Evolutionary conservation across 2,329 filamentous ascomycete genomes (phyloP).

Genomic region (Colletotrichum higginsianum): DNA sequence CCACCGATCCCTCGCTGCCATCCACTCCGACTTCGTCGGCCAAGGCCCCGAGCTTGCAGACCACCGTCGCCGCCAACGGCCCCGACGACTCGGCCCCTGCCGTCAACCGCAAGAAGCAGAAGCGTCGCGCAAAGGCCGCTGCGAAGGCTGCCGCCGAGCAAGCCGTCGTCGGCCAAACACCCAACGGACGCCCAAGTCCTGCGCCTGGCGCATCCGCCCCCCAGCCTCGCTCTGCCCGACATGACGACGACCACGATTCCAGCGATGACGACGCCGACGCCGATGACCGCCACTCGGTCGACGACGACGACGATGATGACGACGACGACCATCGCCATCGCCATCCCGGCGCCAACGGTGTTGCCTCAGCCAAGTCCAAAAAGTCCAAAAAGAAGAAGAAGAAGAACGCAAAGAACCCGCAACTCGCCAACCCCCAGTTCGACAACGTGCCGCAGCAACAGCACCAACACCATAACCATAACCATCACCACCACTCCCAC

Average conservation of each 20-base stretch:
- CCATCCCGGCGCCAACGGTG: conserved; percentile 52
- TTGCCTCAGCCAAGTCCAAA: conserved; percentile 60
- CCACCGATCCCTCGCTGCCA: conserved; percentile 67
- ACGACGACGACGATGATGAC: conserved; percentile 43
- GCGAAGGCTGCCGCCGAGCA: conserved; percentile 71
- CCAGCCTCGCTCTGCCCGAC: conserved; percentile 53
- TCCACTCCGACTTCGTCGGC: conserved; percentile 64
- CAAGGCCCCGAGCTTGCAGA: conserved; percentile 48
- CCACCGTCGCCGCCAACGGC: conserved; percentile 44
- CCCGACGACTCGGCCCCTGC: conserved; percentile 57
- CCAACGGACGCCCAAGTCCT: conserved; percentile 60
- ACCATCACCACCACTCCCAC: conserved; percentile 5
- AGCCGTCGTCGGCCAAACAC: conserved; percentile 44
- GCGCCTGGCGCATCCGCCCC: conserved; percentile 48
- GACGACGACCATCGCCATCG: too few relatives aligned
- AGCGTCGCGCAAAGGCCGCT: conserved; percentile 89
- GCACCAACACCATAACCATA: too few relatives aligned
- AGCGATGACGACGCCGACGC: conserved; percentile 70
- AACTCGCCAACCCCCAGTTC: conserved; percentile 49
- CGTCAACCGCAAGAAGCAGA: conserved; percentile 95
- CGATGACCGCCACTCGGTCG: conserved; percentile 57
- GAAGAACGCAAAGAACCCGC: conserved; percentile 57
- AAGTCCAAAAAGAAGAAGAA: conserved; percentile 82
- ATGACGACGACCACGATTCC: conserved; percentile 68
- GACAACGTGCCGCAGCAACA: conserved; percentile 45